Evolutionary conservation across 768 basidiomycete species (phyloP).

Genomic region (Tricholoma hemisulphureum): DNA sequence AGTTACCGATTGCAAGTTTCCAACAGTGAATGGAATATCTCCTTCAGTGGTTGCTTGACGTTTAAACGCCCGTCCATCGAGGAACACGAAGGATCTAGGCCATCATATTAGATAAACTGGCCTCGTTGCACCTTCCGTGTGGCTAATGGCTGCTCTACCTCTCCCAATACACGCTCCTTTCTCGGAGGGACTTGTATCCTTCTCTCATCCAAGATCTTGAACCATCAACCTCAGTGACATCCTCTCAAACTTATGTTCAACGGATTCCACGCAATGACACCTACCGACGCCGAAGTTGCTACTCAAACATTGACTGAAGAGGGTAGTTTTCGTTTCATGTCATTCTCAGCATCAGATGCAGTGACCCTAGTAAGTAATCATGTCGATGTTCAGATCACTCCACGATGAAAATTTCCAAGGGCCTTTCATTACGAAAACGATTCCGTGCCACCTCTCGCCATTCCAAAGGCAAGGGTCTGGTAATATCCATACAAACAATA

Average conservation of each 20-base stretch:
- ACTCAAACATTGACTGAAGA: conserved; percentile 72
- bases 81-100: conserved; percentile 11
- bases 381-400: not conserved
- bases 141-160: not conserved
- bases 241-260: conserved; percentile 51
- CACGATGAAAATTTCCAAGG: conserved; percentile 28
- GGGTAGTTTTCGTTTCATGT: conserved; percentile 62
- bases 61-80: conserved; percentile 8
- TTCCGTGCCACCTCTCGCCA: conserved; percentile 73
- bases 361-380: conserved; percentile 58
- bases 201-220: not conserved
- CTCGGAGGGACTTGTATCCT: conserved; percentile 8
- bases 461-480: conserved; percentile 74
- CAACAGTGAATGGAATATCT: too few species aligned
- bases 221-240: conserved; percentile 1
- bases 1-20: too few species aligned
- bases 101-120: conserved; percentile 23
- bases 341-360: conserved; percentile 76
- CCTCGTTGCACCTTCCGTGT: conserved; percentile 18
- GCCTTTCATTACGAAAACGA: conserved; percentile 79
- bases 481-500: conserved; percentile 77
- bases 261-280: conserved; percentile 59
- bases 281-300: conserved; percentile 71
- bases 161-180: conserved; percentile 14
- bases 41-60: conserved; percentile 6